These are phyloP conservation scores for Tuber indicum DNA, from an alignment of 495 filamentous ascomycete species.

Conservation along the genomic window DNA sequence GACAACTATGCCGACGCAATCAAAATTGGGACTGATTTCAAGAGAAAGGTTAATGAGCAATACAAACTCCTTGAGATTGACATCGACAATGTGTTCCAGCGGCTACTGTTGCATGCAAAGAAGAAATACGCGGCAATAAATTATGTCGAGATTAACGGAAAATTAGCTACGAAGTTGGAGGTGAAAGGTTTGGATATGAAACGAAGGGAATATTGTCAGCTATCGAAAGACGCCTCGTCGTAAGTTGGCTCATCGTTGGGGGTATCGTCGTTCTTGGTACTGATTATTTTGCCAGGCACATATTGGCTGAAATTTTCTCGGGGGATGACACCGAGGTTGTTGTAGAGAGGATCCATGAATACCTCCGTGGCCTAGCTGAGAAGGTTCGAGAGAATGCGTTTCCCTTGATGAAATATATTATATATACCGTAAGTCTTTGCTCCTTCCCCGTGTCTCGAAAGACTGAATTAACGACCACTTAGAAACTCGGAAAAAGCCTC, in stretches of 20 bases:
- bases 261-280: constrained; percentile 77
- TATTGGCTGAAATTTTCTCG: constrained; percentile 86
- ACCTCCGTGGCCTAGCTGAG: constrained; percentile 69
- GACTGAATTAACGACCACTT: neutral
- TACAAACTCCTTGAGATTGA: constrained; percentile 92
- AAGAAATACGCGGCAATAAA: constrained; percentile 99
- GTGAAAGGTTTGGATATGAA: constrained; percentile 98
- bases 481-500: constrained; percentile 88
- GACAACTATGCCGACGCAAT: constrained; percentile 68
- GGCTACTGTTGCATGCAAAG: constrained; percentile 90
- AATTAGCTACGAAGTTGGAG: constrained; percentile 87
- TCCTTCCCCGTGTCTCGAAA: neutral
- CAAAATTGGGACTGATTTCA: constrained; percentile 58
- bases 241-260: constrained; percentile 77
- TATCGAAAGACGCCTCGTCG: constrained; percentile 88
- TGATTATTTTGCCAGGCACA: constrained; percentile 76
- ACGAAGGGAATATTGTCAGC: constrained; percentile 86
- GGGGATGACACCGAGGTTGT: constrained; percentile 87
- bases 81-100: constrained; percentile 94
- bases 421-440: constrained; percentile 62
- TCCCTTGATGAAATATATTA: constrained; percentile 80
- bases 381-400: constrained; percentile 76
- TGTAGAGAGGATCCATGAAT: constrained; percentile 83
- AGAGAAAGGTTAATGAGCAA: constrained; percentile 74
- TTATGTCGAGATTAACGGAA: constrained; percentile 79